Conservation (phyloP, 2,329 filamentous ascomycete genomes). For the Claviceps sp. region DNA sequence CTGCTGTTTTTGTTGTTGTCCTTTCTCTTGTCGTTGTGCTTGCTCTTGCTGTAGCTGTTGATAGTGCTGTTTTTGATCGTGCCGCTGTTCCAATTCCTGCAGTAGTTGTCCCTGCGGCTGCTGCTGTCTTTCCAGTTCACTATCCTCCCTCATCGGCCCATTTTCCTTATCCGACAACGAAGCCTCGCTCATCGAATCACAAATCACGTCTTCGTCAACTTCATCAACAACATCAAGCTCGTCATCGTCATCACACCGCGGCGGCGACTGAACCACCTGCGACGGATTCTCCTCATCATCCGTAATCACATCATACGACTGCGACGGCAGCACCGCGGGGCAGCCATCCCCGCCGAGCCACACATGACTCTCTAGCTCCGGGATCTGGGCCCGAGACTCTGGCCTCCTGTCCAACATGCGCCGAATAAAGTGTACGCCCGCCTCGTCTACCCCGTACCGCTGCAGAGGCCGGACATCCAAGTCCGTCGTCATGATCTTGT, state of each 20-base stretch:
- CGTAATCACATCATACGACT: conserved; percentile 46
- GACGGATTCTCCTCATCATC: conserved; percentile 49
- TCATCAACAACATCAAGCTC: not conserved
- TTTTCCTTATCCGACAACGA: conserved; percentile 76
- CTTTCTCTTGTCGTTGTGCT: too few relatives aligned
- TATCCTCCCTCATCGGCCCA: conserved; percentile 46
- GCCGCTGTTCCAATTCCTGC: too few relatives aligned
- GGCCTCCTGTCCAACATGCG: conserved; percentile 77
- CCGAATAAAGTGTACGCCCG: conserved; percentile 60
- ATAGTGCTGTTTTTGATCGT: too few relatives aligned
- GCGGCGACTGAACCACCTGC: conserved; percentile 28
- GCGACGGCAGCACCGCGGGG: conserved; percentile 21
- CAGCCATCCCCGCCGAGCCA: conserved; percentile 47
- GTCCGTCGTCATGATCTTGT: conserved; percentile 70
- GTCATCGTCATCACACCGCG: too few relatives aligned
- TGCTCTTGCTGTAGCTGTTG: too few relatives aligned
- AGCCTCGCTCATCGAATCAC: conserved; percentile 43
- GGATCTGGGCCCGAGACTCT: conserved; percentile 59
- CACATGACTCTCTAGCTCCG: conserved; percentile 53
- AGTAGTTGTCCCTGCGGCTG: too few relatives aligned
- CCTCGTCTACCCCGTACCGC: conserved; percentile 42
- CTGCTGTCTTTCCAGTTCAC: not conserved
- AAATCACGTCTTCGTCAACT: conserved; percentile 25
- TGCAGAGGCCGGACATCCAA: conserved; percentile 55
- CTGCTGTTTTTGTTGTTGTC: conserved; percentile 7